Evolutionary conservation across 2,329 filamentous ascomycete species (phyloP), one percentile per base, ranked within the genome.

Genomic region (Apiospora aurea): DNA sequence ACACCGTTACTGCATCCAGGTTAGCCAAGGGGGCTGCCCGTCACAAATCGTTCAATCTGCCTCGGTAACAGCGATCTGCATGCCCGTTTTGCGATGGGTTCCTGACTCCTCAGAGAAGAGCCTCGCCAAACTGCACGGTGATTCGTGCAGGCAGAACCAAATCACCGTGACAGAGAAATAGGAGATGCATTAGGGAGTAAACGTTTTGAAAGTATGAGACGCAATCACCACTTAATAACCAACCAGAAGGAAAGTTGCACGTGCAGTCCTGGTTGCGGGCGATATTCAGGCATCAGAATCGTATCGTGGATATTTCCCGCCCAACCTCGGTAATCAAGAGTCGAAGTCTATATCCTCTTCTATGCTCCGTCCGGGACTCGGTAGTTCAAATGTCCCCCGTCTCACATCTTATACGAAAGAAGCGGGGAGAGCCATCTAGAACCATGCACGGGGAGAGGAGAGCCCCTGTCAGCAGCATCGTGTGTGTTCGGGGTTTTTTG

Each of bases 31-130:
- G 57, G 57, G 34, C 8, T 29, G 57, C 29, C 57, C 18, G 57
- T 64, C n/a, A n/a, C 10, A 11, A 41, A 41, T 64, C 34, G 4
- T 6, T n/a, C 57, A 34, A 64, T 64, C 57, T 41, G 57, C 57
- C 57, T 64, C 18, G 41, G 57, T 64, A 64, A 64, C 57, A 41
- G 34, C 57, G 57, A 64, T 64, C 57, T 64, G 34, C 34, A 64
- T n/a, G 7, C 18, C 57, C 57, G 34, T 64, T 64, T 64, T 64
- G 2, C 0, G 57, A 64, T 41, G 57, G 57, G 8, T 18, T 21
- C 6, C 38, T 41, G 57, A 14, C 18, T 21, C 6, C 38, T 41
- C 11, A n/a, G n/a, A 26, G n/a, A 38, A 38, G 49, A 10, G 11
- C 49, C 14, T 53, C 24, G 51, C 6, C 11, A 4, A 11, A 8